These are phyloP conservation scores for Penicillium sp. DNA, from an alignment of 2,329 filamentous ascomycete species.

Conservation along the genomic window DNA sequence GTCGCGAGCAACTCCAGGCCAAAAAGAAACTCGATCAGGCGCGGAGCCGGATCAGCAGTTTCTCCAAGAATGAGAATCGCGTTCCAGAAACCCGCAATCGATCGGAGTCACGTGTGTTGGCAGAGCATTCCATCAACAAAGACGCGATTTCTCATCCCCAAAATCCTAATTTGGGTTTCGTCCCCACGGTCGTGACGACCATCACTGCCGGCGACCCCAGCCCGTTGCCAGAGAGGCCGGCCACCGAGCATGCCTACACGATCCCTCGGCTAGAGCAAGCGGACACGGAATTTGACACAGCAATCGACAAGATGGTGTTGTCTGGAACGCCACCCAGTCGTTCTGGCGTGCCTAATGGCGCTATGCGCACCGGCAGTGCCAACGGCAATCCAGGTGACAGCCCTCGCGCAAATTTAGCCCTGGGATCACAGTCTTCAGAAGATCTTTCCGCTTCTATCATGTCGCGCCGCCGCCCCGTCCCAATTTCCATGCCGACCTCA, in stretches of 20 bases:
- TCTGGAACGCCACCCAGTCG: slow-evolving; percentile 59
- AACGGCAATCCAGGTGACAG: slow-evolving; percentile 41
- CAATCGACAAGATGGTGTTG: slow-evolving; percentile 39
- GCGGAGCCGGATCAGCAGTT: slow-evolving; percentile 28
- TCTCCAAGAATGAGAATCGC: slow-evolving; percentile 61
- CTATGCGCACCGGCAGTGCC: slow-evolving; percentile 49
- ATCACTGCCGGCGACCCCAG: slow-evolving; percentile 32
- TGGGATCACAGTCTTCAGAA: slow-evolving; percentile 35
- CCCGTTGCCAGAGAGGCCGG: slow-evolving; percentile 34
- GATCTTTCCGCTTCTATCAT: slow-evolving; percentile 41
- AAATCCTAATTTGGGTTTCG: slow-evolving; percentile 24
- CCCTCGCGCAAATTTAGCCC: slow-evolving; percentile 36
- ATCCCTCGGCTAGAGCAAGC: slow-evolving; percentile 13
- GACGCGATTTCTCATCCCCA: slow-evolving; percentile 27
- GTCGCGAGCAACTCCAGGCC: slow-evolving; percentile 41
- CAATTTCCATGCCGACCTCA: slow-evolving; percentile 30
- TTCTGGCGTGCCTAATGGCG: slow-evolving; percentile 65
- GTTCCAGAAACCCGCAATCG: slow-evolving; percentile 58
- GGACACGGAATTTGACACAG: slow-evolving; percentile 34
- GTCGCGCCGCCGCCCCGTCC: slow-evolving; percentile 43
- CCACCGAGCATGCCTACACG: slow-evolving; percentile 26
- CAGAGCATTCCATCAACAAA: slow-evolving; percentile 23
- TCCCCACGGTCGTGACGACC: slow-evolving; percentile 36
- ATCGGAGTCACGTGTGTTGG: slow-evolving; percentile 55
- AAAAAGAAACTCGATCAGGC: slow-evolving; percentile 37